phyloP scores from a whole-genome alignment of 441 rosid genomes.

The Dalechampia spathulata region DNA sequence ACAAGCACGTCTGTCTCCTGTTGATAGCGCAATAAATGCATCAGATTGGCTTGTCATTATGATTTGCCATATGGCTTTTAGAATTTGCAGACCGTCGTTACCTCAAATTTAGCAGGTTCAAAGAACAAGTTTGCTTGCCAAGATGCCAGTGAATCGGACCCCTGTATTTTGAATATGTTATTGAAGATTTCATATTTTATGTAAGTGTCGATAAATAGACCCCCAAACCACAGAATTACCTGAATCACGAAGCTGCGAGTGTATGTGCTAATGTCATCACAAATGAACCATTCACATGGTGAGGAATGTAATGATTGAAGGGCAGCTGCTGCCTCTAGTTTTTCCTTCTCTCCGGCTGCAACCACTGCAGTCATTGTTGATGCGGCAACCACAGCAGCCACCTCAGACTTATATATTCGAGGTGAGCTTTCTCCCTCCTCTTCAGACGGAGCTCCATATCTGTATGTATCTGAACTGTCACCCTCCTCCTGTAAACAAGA shows the following conservation, averaged over 20 bases:
- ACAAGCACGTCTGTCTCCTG: conserved; percentile 73
- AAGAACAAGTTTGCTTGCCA: conserved; percentile 92
- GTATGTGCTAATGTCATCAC: conserved; percentile 65
- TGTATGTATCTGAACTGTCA: conserved; percentile 12
- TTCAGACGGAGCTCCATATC: conserved; percentile 11
- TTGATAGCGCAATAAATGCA: neutral
- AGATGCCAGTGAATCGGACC: conserved; percentile 83
- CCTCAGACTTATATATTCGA: conserved; percentile 52
- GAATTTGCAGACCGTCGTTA: conserved; percentile 15
- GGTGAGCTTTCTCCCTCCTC: conserved; percentile 26
- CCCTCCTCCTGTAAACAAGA: conserved; percentile 17
- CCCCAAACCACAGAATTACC: conserved; percentile 39
- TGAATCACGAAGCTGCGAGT: conserved; percentile 83
- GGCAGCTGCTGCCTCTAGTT: conserved; percentile 59
- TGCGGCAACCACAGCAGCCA: conserved; percentile 72
- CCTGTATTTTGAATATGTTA: conserved; percentile 33
- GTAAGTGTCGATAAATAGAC: no score
- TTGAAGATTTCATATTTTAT: no score
- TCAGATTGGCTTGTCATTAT: neutral
- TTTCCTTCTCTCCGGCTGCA: conserved; percentile 82
- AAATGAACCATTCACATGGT: conserved; percentile 90
- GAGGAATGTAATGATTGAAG: conserved; percentile 76
- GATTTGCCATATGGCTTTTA: no score
- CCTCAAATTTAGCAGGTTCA: conserved; percentile 84
- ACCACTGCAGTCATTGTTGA: conserved; percentile 80